Base-by-base conservation (phyloP, 164 flowering plant genomes). In the Malania oleifera region DNA sequence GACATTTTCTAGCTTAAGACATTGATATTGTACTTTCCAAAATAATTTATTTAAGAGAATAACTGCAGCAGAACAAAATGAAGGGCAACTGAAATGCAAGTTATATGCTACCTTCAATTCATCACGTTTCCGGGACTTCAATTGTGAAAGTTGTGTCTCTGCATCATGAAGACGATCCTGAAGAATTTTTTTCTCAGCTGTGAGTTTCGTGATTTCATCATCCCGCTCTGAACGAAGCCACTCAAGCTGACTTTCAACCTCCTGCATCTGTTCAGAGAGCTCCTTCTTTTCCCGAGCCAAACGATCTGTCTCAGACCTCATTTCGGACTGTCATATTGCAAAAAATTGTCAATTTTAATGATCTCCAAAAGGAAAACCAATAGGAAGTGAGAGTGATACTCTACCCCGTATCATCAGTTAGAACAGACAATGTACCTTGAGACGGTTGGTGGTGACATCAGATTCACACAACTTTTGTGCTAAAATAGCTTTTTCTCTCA, bases 131-230 rank as follows among this genome's bases (percentile, higher is more conserved):
- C 99, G 82, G 20, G 97, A 81, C 67, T 87, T 91, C 67, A 91
- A 72, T 59, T 91, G 97, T 56, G 85, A 71, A 57, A 95, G 80
- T 60, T 91, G 97, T 40, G 86, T 51, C 65, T 95, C 99, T 39
- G 91, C 86, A 76, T 91, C 99, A 77, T 87, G 87, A 52, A 95
- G 83, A 67, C 90, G 96, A 57, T 95, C 97, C 65, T 84, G 97
- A 59, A 91, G 80, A 64, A 67, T 67, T 71, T 82, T 95, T 62
- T 85, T 95, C 63, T 95, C 99, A 15, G 85, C 62, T 18, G 69
- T 65, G 23, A 87, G 83, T 71, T 89, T 95, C 41, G 78, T 61
- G 38, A 84, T 74, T 71, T 84, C 96, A 47, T 95, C 99, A 73
- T 83, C 91, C 48, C 80, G 74, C 75, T 95, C 99, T 31, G 91